Evolutionary conservation across 1,284 basidiomycete genomes (phyloP), one percentile per base, ranked within the genome.

Genomic region (Microbotryum silenes-acaulis): DNA sequence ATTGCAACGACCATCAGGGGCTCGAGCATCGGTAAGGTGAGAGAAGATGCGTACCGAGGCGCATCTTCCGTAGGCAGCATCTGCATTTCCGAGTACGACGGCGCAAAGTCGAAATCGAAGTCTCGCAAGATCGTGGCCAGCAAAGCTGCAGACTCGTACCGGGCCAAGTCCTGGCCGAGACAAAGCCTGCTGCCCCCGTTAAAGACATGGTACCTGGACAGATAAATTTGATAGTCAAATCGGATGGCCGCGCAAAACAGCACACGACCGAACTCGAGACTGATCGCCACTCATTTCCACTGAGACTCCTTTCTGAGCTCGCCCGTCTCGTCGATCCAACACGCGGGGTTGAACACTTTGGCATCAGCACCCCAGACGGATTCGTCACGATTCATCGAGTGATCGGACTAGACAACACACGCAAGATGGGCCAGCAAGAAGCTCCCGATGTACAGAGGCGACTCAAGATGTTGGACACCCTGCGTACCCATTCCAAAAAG

Each of bases 311-410:
- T 59, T 49, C 45, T 61, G 7, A 72, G 25, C 7, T 59, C 44
- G 7, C 62, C 63, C 0, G 61, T 25, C n/a, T 57, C 56, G 45
- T 69, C 69, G 50, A 72, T 61, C 68, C 68, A 72, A 0, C 71
- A 51, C 8, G 46, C 25, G 6, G 71, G 71, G 45, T 64, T 60
- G 59, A 63, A 71, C 60, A 66, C 54, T 5, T 37, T 52, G 20
- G 69, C 69, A 49, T 71, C 63, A 0, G 49, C 49, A 1, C 69
- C 69, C 70, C 70, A 71, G n/a, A 69, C 47, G 4, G 42, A 16
- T 7, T 53, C 44, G 21, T 60, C 56, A 27, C 69, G 61, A 1
- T 46, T 65, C 54, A 64, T 62, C 3, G 23, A 37, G 65, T 67
- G 69, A 48, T 70, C 67, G 23, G 51, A 57, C 57, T 61, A 64